phyloP scores from a whole-genome alignment of 2,329 filamentous ascomycete genomes.

The Colletotrichum orchidophilum region DNA sequence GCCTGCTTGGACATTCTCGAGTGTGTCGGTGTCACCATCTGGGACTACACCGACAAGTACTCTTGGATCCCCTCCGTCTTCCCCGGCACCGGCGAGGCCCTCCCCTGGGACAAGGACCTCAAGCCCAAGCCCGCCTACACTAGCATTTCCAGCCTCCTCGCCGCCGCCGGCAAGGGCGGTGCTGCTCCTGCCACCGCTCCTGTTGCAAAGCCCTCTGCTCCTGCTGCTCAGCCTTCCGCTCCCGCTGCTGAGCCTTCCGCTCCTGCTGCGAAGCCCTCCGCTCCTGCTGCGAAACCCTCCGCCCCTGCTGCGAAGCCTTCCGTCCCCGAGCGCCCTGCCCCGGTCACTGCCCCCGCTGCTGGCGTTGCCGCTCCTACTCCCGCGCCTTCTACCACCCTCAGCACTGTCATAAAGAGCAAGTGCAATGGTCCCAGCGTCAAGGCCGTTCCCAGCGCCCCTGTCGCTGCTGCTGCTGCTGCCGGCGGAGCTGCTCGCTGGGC shows the following conservation, averaged over 20 bases:
- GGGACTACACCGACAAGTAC: conserved; percentile 50
- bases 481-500: conserved; percentile 41
- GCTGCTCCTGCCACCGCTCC: conserved; percentile 3
- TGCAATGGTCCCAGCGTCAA: conserved; percentile 3
- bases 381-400: conserved; percentile 10
- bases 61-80: conserved; percentile 51
- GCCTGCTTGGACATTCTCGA: conserved; percentile 41
- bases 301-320: conserved; percentile 2
- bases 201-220: conserved; percentile 1
- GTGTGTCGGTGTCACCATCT: conserved; percentile 51
- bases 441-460: conserved; percentile 6
- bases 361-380: not conserved
- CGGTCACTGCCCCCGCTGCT: not conserved
- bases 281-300: not conserved
- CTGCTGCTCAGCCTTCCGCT: conserved; percentile 1
- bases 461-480: conserved; percentile 7
- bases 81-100: conserved; percentile 48
- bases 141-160: conserved; percentile 47
- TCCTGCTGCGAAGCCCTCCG: not conserved
- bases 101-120: conserved; percentile 48
- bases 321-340: conserved; percentile 1
- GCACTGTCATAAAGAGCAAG: conserved; percentile 26
- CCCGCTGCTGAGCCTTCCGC: not conserved
- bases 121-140: conserved; percentile 51
- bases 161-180: conserved; percentile 36